Evolutionary conservation across 2,329 filamentous ascomycete genomes (phyloP), one percentile per base, ranked within the genome.

Genomic region (Penicillium decumbens): DNA sequence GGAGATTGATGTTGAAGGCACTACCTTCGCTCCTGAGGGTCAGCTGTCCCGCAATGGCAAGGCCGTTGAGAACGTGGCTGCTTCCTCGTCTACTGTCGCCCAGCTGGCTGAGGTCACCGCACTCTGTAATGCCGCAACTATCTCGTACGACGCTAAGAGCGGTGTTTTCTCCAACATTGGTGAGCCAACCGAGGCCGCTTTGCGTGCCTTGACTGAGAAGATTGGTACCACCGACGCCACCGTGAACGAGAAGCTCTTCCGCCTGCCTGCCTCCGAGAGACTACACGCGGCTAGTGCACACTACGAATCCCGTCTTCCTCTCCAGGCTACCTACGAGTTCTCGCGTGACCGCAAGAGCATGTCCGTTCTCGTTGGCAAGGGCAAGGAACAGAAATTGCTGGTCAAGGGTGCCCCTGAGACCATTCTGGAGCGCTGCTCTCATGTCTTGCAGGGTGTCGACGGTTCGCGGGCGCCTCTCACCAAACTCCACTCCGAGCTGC

Each of bases 301-400:
- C 73, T 96, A 95, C 68, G 91, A 95, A 73, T 79, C 83, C 59
- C 80, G 82, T 59, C 81, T 85, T 43, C 82, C 83, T 45, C 83
- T 87, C 37, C 78, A 95, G 49, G 86, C 91, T 7, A 95, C 90
- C 9, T 98, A 89, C 63, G 93, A 98, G 69, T 98, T 98, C 74
- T 97, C 93, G 1, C 85, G 93, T 62, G 93, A 98, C 72, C 84
- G 93, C 55, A 98, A 98, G 82, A 97, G 92, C 73, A 98, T 98
- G 93, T 98, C 93, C 41, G 95, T 98, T 30, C 76, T 97, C 51
- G 89, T 95, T 55, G 80, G 86, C 57, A 79, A 80, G 47, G 85
- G 81, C 48, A 77, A 78, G 43, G 72, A 83, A 45, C 83, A 93
- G 74, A 90, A 87, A 68, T 83, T 98, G 9, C 80, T 98, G 42